phyloP scores from a whole-genome alignment of 331 rosid genomes.

The Quercus lobata region DNA sequence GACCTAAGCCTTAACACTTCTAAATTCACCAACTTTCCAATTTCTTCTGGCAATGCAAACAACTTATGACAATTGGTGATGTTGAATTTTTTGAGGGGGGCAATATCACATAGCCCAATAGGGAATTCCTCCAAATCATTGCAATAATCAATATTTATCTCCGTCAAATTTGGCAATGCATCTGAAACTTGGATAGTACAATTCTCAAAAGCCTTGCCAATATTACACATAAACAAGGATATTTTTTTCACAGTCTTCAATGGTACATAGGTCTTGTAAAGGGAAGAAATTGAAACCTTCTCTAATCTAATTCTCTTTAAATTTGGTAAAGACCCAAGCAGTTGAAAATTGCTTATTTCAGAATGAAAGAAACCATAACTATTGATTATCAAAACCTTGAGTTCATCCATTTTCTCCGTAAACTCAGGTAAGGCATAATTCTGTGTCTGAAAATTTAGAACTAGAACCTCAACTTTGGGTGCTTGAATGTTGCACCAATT shows the following conservation, averaged over 20 bases:
- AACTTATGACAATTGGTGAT: conserved; percentile 52
- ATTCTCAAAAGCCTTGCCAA: conserved; percentile 25
- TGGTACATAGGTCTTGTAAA: conserved; percentile 6
- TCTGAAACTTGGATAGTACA: conserved; percentile 23
- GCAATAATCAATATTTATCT: conserved; percentile 53
- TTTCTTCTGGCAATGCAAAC: conserved; percentile 31
- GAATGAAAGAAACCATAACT: conserved; percentile 37
- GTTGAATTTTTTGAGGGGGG: conserved; percentile 34
- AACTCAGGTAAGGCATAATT: conserved; percentile 49
- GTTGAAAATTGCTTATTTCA: conserved; percentile 31
- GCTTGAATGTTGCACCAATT: conserved; percentile 48
- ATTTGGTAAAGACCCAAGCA: conserved; percentile 12
- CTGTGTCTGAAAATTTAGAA: conserved; percentile 45
- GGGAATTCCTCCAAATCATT: conserved; percentile 44
- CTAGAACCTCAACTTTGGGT: conserved; percentile 43
- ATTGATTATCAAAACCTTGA: conserved; percentile 52
- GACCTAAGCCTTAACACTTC: conserved; percentile 46
- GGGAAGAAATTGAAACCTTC: conserved; percentile 44
- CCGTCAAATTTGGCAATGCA: conserved; percentile 47
- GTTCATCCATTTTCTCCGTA: conserved; percentile 37
- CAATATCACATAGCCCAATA: conserved; percentile 27
- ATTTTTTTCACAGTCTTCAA: conserved; percentile 37
- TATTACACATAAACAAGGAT: conserved; percentile 52
- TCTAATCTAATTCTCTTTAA: conserved; percentile 55
- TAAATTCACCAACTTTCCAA: conserved; percentile 38